Evolutionary conservation across 768 basidiomycete genomes (phyloP).

Genomic region (Coprinopsis sp.): DNA sequence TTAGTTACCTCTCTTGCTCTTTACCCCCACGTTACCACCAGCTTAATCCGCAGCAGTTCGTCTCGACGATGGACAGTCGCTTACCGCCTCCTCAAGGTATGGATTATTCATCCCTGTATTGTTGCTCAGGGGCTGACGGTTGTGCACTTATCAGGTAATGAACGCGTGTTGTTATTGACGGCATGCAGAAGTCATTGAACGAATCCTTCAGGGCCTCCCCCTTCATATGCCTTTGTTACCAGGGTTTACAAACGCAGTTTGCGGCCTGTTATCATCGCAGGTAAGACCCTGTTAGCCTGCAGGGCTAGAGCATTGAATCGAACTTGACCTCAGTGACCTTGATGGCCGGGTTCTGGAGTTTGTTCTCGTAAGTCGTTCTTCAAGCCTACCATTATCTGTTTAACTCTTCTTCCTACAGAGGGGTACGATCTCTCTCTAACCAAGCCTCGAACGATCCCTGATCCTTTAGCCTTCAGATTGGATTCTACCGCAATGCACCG

Average conservation of each 20-base stretch:
- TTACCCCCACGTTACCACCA: too few relatives aligned
- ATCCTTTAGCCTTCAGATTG: constrained; percentile 38
- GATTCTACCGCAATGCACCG: constrained; percentile 52
- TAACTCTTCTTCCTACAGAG: constrained; percentile 18
- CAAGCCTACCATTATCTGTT: neutral
- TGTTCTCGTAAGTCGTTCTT: constrained; percentile 54
- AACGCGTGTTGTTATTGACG: neutral
- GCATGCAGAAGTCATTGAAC: neutral
- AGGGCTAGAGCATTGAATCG: neutral
- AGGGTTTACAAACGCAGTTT: constrained; percentile 53
- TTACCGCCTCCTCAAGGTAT: neutral
- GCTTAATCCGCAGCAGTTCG: too few relatives aligned
- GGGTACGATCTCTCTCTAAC: constrained; percentile 22
- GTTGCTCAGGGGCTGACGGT: neutral
- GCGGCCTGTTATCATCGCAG: constrained; percentile 53
- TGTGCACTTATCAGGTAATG: neutral
- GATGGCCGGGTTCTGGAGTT: constrained; percentile 52
- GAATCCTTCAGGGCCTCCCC: constrained; percentile 38
- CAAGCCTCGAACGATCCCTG: constrained; percentile 1
- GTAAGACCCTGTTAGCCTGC: constrained; percentile 20
- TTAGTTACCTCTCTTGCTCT: too few relatives aligned
- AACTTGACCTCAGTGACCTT: constrained; percentile 30
- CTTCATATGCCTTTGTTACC: constrained; percentile 55
- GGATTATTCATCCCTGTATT: neutral
- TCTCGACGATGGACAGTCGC: constrained; percentile 1